Evolutionary conservation across 2,329 filamentous ascomycete species (phyloP), one percentile per base, ranked within the genome.

Genomic region (Scedosporium minutisporum): DNA sequence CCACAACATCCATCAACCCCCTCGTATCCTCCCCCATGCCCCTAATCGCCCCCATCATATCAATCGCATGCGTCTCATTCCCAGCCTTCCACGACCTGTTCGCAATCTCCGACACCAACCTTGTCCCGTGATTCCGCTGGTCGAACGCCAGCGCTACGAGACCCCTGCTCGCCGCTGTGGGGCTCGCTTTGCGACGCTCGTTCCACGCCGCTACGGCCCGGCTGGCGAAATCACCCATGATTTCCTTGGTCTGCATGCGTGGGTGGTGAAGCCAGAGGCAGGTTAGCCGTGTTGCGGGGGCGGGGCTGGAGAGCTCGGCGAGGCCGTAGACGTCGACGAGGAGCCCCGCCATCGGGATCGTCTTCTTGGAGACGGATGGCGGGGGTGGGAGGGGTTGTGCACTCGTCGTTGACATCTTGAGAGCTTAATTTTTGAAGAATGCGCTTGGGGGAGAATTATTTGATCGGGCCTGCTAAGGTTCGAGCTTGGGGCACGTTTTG

Each of bases 261-360:
- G 90, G 90, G 71, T 97, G 92, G 18, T 97, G 83, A 12, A 97
- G 86, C 91, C 93, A 97, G n/a, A 97, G 83, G 69, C 89, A 90
- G 25, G 91, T 87, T 42, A 96, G 77, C 3, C 81, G 77, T 14
- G 80, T 74, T 18, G 77, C 74, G 6, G 78, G 71, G 46, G 68
- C 71, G 3, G 71, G 63, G 0, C 78, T 61, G 1, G 85, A 78
- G 0, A 96, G 80, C 71, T 96, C 90, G 33, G 86, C 77, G 1
- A 96, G 83, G 18, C 93, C 93, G 74, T 93, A 93, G 64, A 96
- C 81, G 64, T 90, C 89, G 59, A 89, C 85, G 9, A 89, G 80
- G 62, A 97, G 85, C 57, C 92, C 92, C 53, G 88, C 86, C 72
- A 97, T 89, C 65, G 86, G 83, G 67, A 89, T 80, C 21, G 85